Percentiles rank a stretch among this genome's conserved stretches.
These are phyloP conservation scores for Nitzschia putrida DNA, from an alignment of 108 stramenopile species.

Conservation along the genomic window DNA sequence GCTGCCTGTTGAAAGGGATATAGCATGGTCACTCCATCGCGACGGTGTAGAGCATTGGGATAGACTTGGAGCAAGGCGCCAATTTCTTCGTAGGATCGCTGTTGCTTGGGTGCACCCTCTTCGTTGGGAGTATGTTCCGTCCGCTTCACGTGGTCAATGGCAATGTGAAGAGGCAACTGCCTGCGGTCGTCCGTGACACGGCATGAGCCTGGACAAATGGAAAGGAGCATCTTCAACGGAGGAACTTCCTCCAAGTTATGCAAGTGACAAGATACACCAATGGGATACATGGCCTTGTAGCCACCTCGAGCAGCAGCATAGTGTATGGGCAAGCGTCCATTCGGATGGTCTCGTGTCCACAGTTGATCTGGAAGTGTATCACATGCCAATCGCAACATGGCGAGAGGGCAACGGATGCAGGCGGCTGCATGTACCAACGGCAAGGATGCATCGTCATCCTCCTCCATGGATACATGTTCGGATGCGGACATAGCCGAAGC, in stretches of 20 bases:
- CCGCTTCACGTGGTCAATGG: slow-evolving; percentile 27
- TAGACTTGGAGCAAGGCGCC: slow-evolving; percentile 9
- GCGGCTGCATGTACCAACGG: slow-evolving; percentile 26
- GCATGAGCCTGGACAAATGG: slow-evolving; percentile 7
- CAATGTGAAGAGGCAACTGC: slow-evolving; percentile 31
- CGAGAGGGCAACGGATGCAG: slow-evolving; percentile 13
- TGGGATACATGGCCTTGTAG: slow-evolving; percentile 13
- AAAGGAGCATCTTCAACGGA: slow-evolving; percentile 9
- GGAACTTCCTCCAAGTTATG: slow-evolving; percentile 16
- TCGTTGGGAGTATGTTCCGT: background rate
- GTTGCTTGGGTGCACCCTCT: background rate
- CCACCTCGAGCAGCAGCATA: slow-evolving; percentile 14
- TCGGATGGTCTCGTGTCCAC: background rate
- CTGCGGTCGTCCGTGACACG: slow-evolving; percentile 12
- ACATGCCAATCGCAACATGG: slow-evolving; percentile 15
- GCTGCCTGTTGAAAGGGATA: slow-evolving; percentile 43
- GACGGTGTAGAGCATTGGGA: slow-evolving; percentile 31
- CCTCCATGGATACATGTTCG: slow-evolving; percentile 1
- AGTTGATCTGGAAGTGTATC: slow-evolving; percentile 2
- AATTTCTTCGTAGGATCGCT: slow-evolving; percentile 8
- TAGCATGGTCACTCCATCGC: slow-evolving; percentile 27
- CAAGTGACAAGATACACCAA: slow-evolving; percentile 16
- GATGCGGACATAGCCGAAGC: background rate
- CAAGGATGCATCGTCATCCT: background rate
- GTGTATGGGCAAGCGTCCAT: slow-evolving; percentile 24